Evolutionary conservation across 768 basidiomycete genomes (phyloP), one percentile per base, ranked within the genome.

Genomic region (Hypholoma fasciculare): DNA sequence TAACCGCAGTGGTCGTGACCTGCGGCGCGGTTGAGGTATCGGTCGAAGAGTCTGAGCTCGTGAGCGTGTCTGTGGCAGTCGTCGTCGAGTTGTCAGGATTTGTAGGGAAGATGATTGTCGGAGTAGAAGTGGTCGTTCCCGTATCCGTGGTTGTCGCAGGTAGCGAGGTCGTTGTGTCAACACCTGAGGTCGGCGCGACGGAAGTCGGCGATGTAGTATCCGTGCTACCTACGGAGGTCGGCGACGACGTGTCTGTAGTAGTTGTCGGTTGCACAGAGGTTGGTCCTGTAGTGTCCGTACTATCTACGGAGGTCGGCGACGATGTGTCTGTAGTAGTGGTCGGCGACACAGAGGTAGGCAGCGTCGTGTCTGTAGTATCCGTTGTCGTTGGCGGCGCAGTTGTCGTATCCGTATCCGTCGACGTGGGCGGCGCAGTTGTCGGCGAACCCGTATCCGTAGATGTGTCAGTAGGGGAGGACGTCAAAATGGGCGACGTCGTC

Each of bases 101-200:
- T 20, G 48, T 26, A 8, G 48, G 48, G 48, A 49, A 49, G 17
- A 11, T 11, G 26, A 49, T 49, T 55, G 34, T 67, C 56, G 9
- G 64, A 49, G 23, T 57, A 61, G 44, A 52, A 38, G 20, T 58
- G 61, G 39, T 40, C n/a, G 39, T 40, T 4, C 13, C 39, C 11
- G 39, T 14, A 40, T 40, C 39, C 12, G 39, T 14, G 39, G 27
- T 30, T 3, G 27, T 30, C 7, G 27, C 4, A 30, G 27, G 27
- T 7, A 30, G 27, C 27, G 27, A 30, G 27, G 7, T 30, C 27
- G 27, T 30, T 30, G 27, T 30, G 27, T 30, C 7, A 30, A 7
- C 27, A 30, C 27, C 27, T 30, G 27, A 30, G 27, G 47, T 37
- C 36, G 54, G 27, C 27, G 27, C 4, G 27, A 30, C 7, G 27